Conservation (phyloP, 805 yeast species). For the Saturnispora besseyi region DNA sequence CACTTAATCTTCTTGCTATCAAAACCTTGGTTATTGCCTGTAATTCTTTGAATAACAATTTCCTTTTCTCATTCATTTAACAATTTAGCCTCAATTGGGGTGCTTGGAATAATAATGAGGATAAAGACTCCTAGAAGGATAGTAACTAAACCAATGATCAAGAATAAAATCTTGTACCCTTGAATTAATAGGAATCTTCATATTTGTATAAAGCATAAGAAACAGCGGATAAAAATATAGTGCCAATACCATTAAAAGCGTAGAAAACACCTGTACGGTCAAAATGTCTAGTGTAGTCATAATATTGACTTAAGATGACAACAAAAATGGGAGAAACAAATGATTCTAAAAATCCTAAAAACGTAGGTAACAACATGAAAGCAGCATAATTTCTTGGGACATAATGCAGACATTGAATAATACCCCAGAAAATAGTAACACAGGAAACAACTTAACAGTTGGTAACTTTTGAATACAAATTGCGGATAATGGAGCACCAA, state of each 20-base stretch:
- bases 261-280: slow-evolving; percentile 32
- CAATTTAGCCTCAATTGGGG: slow-evolving; percentile 40
- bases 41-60: slow-evolving; percentile 34
- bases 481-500: slow-evolving; percentile 23
- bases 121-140: slow-evolving; percentile 28
- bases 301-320: slow-evolving; percentile 32
- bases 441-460: slow-evolving; percentile 24
- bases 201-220: slow-evolving; percentile 24
- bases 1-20: slow-evolving; percentile 37
- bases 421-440: slow-evolving; percentile 28
- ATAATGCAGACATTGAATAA: slow-evolving; percentile 24
- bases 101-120: slow-evolving; percentile 38
- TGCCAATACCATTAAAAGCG: slow-evolving; percentile 20
- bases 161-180: slow-evolving; percentile 39
- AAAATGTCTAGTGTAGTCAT: slow-evolving; percentile 36
- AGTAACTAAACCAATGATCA: slow-evolving; percentile 47
- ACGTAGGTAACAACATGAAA: slow-evolving; percentile 26
- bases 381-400: slow-evolving; percentile 27
- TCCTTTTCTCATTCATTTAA: slow-evolving; percentile 30
- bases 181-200: slow-evolving; percentile 18
- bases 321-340: slow-evolving; percentile 17
- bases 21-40: slow-evolving; percentile 25
- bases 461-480: slow-evolving; percentile 32
- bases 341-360: slow-evolving; percentile 29
- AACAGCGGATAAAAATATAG: slow-evolving; percentile 6